Conservation (phyloP, 2,329 filamentous ascomycete species). For the Hymenotorrendiella dingleyae region DNA sequence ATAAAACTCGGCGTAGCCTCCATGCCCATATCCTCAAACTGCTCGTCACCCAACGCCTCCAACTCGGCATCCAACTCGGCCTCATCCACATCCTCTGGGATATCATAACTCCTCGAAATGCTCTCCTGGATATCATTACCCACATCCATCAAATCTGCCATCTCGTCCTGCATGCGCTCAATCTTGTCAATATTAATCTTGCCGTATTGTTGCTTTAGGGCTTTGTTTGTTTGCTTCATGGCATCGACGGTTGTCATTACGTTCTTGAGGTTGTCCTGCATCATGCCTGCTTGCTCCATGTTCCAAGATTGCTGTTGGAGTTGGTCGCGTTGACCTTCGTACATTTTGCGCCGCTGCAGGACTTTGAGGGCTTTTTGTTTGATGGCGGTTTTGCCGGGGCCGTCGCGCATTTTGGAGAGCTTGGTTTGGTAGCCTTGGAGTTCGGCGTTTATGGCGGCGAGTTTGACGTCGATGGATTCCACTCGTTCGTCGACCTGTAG, state of each 20-base stretch:
- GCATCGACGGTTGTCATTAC: slow-evolving; percentile 98
- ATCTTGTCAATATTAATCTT: slow-evolving; percentile 98
- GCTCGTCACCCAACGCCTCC: slow-evolving; percentile 89
- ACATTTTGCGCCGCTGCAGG: slow-evolving; percentile 86
- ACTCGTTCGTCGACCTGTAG: slow-evolving; percentile 69
- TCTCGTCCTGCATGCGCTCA: slow-evolving; percentile 95
- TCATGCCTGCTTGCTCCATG: slow-evolving; percentile 97
- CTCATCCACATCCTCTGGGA: slow-evolving; percentile 97
- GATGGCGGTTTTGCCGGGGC: slow-evolving; percentile 85
- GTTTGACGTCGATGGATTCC: slow-evolving; percentile 86
- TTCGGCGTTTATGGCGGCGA: slow-evolving; percentile 86
- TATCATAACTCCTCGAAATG: slow-evolving; percentile 82
- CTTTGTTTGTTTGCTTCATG: slow-evolving; percentile 94
- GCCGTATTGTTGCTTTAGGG: slow-evolving; percentile 87
- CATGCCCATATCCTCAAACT: slow-evolving; percentile 62
- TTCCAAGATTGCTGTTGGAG: slow-evolving; percentile 95
- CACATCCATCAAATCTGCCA: slow-evolving; percentile 96
- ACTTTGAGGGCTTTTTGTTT: slow-evolving; percentile 94
- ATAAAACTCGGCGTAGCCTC: slow-evolving; percentile 72
- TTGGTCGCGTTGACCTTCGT: slow-evolving; percentile 91
- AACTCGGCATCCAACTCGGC: slow-evolving; percentile 92
- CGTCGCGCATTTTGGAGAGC: slow-evolving; percentile 88
- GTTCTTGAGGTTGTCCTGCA: slow-evolving; percentile 98
- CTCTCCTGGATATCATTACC: slow-evolving; percentile 98
- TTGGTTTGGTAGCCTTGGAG: slow-evolving; percentile 83